Base-by-base conservation (phyloP, 495 filamentous ascomycete species). In the Neurospora cerealis region DNA sequence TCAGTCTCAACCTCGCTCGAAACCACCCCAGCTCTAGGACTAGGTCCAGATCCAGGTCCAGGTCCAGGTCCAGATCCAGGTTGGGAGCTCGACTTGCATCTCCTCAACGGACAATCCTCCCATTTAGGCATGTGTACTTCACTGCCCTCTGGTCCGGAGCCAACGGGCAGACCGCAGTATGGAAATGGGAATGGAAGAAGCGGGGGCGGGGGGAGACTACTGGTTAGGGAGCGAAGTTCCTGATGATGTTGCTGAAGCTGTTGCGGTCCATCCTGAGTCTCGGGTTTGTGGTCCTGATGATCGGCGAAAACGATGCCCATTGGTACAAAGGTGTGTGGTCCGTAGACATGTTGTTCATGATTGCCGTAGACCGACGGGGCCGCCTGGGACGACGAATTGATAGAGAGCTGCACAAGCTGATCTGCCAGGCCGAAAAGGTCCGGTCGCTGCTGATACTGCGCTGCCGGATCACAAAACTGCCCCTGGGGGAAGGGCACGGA, bases 81-180 rank as follows among this genome's bases (percentile, higher is more conserved):
- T 60, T 10, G 19, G n/a, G 34, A 8, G 17, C 54, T 34, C 54
- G 54, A 66, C 54, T 36, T 66, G 54, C 54, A 66, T 7, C 39
- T 69, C 32, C 69, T 71, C 69, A 79, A 69, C 19, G 41, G 69
- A 41, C 79, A 80, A 2, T 74, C 40, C 42, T 72, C 19, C 75
- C 77, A 81, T n/a, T 19, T 8, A 19, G 78, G 75, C 72, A 80
- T 72, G 70, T 81, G 79, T 0, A 54, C 38, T 36, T 54, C 70
- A 19, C 19, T 21, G 44, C 79, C 79, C 60, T 86, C 84, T 11
- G 84, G 83, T 0, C 84, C 84, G 13, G 83, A 83, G 24, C 84
- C 84, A 3, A 85, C 75, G 19, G 84, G 84, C 0, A 85, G 73
- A 1, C 82, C 84, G 32, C 74, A 77, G 40, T 28, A 54, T 5